A percentile compares a stretch with the other conserved stretches of the same genome.
Conservation (phyloP, 2,329 filamentous ascomycete species). For the Cylindrodendrum hubeiense region DNA sequence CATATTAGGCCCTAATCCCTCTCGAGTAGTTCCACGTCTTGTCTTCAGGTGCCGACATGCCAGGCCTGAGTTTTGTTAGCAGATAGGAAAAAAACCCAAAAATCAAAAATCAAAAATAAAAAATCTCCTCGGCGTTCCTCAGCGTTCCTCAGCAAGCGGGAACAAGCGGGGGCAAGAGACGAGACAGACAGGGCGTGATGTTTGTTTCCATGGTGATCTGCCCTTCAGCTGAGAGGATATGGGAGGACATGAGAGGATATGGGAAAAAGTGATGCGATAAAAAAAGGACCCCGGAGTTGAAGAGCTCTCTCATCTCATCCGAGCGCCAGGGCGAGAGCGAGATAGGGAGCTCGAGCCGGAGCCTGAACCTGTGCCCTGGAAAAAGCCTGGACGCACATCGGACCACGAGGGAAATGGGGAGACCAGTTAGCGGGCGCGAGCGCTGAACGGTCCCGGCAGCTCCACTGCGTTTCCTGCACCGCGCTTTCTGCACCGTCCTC, state of each 20-base stretch:
- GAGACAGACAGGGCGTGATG: not conserved
- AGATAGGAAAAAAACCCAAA: not conserved
- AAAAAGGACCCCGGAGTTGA: constrained; percentile 7
- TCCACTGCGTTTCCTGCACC: not conserved
- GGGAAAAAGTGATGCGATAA: constrained; percentile 13
- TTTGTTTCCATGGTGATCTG: constrained; percentile 7
- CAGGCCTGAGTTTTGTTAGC: constrained; percentile 11
- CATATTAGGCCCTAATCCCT: constrained; percentile 7
- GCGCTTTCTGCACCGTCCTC: not conserved
- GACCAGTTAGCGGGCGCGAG: constrained; percentile 3
- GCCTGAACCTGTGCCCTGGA: constrained; percentile 27
- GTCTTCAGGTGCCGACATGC: constrained; percentile 8
- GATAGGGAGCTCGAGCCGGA: constrained; percentile 34
- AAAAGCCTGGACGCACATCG: constrained; percentile 30
- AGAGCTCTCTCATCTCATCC: constrained; percentile 25
- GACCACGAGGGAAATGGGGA: constrained; percentile 26
- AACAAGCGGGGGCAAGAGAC: not conserved
- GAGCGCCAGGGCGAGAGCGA: constrained; percentile 18
- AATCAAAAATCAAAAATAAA: not conserved
- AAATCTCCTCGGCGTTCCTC: constrained; percentile 8
- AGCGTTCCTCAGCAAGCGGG: constrained; percentile 7
- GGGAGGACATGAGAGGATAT: too few species aligned
- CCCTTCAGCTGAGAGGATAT: constrained; percentile 11
- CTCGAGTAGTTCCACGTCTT: not conserved
- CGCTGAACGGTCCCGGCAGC: constrained; percentile 9